These are phyloP conservation scores for Centella asiatica DNA, from an alignment of 129 eudicot species.

Conservation along the genomic window DNA sequence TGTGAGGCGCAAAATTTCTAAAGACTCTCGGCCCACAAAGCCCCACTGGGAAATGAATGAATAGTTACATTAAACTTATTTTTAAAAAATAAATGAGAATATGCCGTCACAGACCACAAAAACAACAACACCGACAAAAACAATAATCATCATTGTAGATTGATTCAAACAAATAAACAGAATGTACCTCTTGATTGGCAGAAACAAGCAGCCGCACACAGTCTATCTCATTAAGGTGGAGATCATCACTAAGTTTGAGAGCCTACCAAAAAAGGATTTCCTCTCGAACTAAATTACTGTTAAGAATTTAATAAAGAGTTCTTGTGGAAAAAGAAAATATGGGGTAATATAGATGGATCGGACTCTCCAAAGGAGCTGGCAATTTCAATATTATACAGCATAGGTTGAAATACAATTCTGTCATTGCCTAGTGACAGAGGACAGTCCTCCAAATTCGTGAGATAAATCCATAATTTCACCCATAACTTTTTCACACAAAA, in stretches of 20 bases:
- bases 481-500: too few species aligned
- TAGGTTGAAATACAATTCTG: background rate
- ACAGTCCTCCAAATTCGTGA: too few species aligned
- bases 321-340: too few species aligned
- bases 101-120: conserved; percentile 39
- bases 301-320: too few species aligned
- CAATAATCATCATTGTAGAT: too few species aligned
- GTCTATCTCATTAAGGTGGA: conserved; percentile 92
- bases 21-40: conserved; percentile 65
- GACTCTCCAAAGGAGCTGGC: too few species aligned
- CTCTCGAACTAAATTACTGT: too few species aligned
- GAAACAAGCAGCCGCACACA: conserved; percentile 81
- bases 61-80: conserved; percentile 9
- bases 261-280: conserved; percentile 33
- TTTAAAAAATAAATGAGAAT: background rate
- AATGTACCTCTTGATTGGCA: conserved; percentile 89
- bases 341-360: conserved; percentile 50
- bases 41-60: conserved; percentile 62
- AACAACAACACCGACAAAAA: conserved; percentile 10
- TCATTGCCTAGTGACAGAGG: too few species aligned
- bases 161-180: conserved; percentile 14
- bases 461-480: too few species aligned
- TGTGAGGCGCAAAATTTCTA: conserved; percentile 73
- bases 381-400: conserved; percentile 6
- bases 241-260: conserved; percentile 93